Conservation (phyloP, 352 stramenopile genomes). For the Globisporangium orthogonon region DNA sequence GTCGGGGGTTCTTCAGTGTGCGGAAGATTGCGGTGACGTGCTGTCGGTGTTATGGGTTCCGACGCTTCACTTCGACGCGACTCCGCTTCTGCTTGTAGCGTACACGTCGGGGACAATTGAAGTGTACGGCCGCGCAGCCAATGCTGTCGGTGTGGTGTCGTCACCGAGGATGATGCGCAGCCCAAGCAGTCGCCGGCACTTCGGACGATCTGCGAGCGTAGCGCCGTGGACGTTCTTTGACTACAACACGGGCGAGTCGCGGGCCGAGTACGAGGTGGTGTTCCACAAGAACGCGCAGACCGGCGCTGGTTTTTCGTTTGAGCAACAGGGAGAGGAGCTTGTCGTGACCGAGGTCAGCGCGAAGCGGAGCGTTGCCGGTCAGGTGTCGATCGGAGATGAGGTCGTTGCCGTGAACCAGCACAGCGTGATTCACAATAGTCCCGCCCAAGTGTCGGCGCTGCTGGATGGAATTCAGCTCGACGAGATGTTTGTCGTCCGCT, state of each 20-base stretch:
- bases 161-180: conserved; percentile 27
- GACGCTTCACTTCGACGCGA: conserved; percentile 76
- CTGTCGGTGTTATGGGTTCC: conserved; percentile 80
- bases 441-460: conserved; percentile 24
- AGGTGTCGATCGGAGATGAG: conserved; percentile 38
- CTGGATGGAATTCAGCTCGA: conserved; percentile 24
- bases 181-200: conserved; percentile 8
- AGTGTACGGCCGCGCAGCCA: conserved; percentile 50
- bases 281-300: conserved; percentile 27
- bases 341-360: conserved; percentile 21
- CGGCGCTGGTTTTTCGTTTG: conserved; percentile 42
- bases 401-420: conserved; percentile 60
- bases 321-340: conserved; percentile 30
- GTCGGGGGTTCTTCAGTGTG: conserved; percentile 61
- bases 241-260: conserved; percentile 54
- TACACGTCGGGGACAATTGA: conserved; percentile 53
- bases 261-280: conserved; percentile 62
- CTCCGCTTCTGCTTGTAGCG: conserved; percentile 60
- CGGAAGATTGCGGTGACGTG: conserved; percentile 34
- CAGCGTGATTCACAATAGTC: conserved; percentile 31
- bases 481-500: conserved; percentile 34
- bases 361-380: conserved; percentile 9
- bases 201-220: conserved; percentile 37
- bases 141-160: conserved; percentile 47
- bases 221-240: conserved; percentile 74